Base-by-base conservation (phyloP, 208 protist genomes). In the Crithidia sp. region DNA sequence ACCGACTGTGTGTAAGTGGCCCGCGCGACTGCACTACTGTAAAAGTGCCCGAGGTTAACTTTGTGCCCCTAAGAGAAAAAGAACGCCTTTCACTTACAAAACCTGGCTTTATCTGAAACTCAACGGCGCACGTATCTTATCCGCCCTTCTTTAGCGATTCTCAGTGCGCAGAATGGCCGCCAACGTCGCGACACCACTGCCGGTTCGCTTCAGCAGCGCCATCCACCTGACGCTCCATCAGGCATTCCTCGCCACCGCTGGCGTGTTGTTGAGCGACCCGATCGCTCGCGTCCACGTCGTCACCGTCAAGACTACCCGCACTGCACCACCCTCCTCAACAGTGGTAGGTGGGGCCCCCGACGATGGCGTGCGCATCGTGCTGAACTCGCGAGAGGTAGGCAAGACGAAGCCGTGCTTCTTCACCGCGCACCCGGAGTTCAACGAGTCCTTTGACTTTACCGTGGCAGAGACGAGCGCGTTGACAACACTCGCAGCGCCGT, bases 241-340 rank as follows among this genome's bases (percentile, higher is more conserved):
- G 47, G 92, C 83, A 4, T 94, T 92, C 66, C 79, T 96, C 50
- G 68, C 85, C 10, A 83, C 92, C 9, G 89, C 89, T 4, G 88
- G 89, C 28, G 69, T 92, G 45, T 74, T 95, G 12, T 87, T 94
- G 63, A 85, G 85, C 64, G 90, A 96, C 50, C 88, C 92, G 3
- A 63, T 95, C 10, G 90, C 87, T 2, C 77, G 81, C 10, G 83
- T 94, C 9, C 82, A 86, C 53, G 59, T 94, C n/a, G 74, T 92
- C 14, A 93, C 88, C 6, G 71, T 93, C 12, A 86, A 89, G 44
- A 88, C 67, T 50, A 54, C 64, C 53, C 74, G 58, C 37, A 64
- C 77, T n/a, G 17, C 14, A 50, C 55, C 52, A 55, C 41, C 60
- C 44, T 36, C 28, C 40, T 44, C 43, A 36, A 19, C 43, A 44